Conservation (phyloP, 306 rosid species). For the Cucurbita argyrosperma region DNA sequence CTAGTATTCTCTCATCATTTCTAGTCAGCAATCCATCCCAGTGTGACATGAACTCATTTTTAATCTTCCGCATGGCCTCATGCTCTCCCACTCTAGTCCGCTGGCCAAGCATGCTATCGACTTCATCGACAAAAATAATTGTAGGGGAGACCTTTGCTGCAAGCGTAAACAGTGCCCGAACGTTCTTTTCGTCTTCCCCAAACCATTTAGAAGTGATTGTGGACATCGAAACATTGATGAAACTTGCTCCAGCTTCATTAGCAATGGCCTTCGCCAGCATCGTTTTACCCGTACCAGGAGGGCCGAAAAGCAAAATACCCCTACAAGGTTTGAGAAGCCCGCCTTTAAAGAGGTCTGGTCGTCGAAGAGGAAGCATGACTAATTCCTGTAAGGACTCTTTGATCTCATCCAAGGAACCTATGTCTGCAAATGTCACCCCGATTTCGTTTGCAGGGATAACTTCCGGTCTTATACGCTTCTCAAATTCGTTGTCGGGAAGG, state of each 20-base stretch:
- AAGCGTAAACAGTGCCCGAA: constrained; percentile 46
- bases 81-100: constrained; percentile 52
- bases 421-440: constrained; percentile 54
- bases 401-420: constrained; percentile 47
- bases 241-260: constrained; percentile 64
- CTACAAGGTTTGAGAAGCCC: constrained; percentile 56
- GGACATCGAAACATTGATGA: constrained; percentile 60
- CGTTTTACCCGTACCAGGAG: constrained; percentile 63
- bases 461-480: constrained; percentile 50
- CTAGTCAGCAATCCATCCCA: constrained; percentile 56
- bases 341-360: constrained; percentile 50
- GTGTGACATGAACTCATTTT: constrained; percentile 59
- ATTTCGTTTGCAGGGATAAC: constrained; percentile 58
- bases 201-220: constrained; percentile 49
- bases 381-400: constrained; percentile 59
- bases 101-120: constrained; percentile 63
- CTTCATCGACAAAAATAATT: constrained; percentile 56
- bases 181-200: constrained; percentile 55
- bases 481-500: constrained; percentile 54
- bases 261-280: constrained; percentile 72
- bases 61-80: constrained; percentile 46
- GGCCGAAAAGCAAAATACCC: constrained; percentile 58
- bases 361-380: constrained; percentile 63
- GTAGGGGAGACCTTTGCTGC: constrained; percentile 65
- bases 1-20: constrained; percentile 31